These are phyloP conservation scores for Aspergillus wentii DNA, from an alignment of 495 filamentous ascomycete genomes.

Conservation along the genomic window DNA sequence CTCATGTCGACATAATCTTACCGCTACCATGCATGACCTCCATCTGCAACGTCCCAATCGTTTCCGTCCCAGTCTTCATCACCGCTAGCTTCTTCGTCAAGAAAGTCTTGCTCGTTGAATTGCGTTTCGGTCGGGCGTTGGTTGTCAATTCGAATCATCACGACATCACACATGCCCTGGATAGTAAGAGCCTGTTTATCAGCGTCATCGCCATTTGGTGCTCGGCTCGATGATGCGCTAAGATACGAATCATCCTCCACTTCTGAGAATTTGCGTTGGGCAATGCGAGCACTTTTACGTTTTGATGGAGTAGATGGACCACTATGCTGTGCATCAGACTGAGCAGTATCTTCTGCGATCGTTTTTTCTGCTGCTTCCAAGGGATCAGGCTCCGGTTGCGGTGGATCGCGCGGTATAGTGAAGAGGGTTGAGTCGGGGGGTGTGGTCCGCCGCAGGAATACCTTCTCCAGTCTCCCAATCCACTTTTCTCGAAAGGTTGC, in stretches of 20 bases:
- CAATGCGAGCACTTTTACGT: constrained; percentile 37
- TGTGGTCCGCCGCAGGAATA: constrained; percentile 55
- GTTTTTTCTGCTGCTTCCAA: not conserved
- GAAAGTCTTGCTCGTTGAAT: constrained; percentile 72
- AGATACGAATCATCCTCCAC: constrained; percentile 8
- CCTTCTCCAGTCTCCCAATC: constrained; percentile 55
- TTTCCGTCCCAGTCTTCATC: constrained; percentile 76
- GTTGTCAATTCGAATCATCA: constrained; percentile 80
- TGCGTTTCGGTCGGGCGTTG: constrained; percentile 69
- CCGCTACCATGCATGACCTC: constrained; percentile 25
- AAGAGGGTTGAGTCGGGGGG: constrained; percentile 42
- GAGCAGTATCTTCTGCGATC: not conserved
- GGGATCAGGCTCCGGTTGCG: not conserved
- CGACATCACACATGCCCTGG: constrained; percentile 76
- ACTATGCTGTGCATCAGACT: constrained; percentile 10
- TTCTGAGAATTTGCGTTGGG: constrained; percentile 21
- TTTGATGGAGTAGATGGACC: constrained; percentile 24
- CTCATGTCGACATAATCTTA: too few species aligned
- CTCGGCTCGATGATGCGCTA: not conserved
- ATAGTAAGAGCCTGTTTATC: constrained; percentile 31
- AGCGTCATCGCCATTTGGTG: constrained; percentile 7
- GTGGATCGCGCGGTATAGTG: constrained; percentile 15
- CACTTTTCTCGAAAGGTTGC: constrained; percentile 68
- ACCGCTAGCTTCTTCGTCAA: constrained; percentile 63
- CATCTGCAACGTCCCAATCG: constrained; percentile 20